These are phyloP conservation scores for Ogataea nitratoaversa DNA, from an alignment of 805 yeast species.

Conservation along the genomic window DNA sequence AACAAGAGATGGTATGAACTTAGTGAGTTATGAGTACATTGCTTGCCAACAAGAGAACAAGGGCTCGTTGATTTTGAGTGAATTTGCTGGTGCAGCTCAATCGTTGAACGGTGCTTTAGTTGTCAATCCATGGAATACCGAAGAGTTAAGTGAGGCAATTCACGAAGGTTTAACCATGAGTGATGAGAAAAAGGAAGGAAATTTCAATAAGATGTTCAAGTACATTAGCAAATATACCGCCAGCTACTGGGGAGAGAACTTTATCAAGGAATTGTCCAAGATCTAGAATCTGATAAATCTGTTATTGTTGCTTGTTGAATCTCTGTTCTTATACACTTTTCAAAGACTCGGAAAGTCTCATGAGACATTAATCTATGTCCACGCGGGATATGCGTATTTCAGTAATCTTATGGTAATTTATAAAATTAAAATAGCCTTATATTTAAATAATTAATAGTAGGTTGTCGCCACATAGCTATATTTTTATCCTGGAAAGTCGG, in stretches of 20 bases:
- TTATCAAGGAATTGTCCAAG: slow-evolving; percentile 70
- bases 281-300: slow-evolving; percentile 10
- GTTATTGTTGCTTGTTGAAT: too few relatives aligned
- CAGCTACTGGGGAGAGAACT: slow-evolving; percentile 95
- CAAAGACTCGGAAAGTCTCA: too few relatives aligned
- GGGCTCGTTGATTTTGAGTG: slow-evolving; percentile 85
- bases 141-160: slow-evolving; percentile 82
- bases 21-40: slow-evolving; percentile 93
- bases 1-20: slow-evolving; percentile 98
- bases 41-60: slow-evolving; percentile 84
- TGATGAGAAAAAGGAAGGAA: slow-evolving; percentile 70
- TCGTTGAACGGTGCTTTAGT: slow-evolving; percentile 89
- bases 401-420: too few relatives aligned
- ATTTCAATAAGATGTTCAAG: slow-evolving; percentile 77
- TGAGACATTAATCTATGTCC: too few relatives aligned
- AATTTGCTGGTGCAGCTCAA: slow-evolving; percentile 99
- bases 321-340: too few relatives aligned
- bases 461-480: too few relatives aligned
- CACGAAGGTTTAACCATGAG: slow-evolving; percentile 83
- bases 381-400: too few relatives aligned
- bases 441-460: too few relatives aligned
- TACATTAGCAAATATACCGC: slow-evolving; percentile 93
- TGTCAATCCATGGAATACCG: slow-evolving; percentile 98
- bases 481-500: too few relatives aligned
- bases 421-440: too few relatives aligned